phyloP scores from a whole-genome alignment of 306 rosid genomes.

The Cicer arietinum region DNA sequence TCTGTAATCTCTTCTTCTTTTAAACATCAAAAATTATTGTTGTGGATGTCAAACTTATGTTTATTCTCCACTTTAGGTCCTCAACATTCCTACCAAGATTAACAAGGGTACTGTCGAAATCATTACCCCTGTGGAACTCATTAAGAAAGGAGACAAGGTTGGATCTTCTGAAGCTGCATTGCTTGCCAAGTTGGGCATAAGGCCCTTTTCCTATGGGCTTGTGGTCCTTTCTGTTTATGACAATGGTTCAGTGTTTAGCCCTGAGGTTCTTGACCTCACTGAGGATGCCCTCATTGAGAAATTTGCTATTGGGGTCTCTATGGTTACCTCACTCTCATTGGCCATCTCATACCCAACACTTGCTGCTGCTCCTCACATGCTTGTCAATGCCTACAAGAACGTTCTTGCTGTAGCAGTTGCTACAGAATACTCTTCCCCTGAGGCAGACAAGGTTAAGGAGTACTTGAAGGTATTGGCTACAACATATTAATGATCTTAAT shows the following conservation, averaged over 20 bases:
- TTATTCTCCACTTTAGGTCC: constrained; percentile 5
- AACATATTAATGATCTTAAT: not conserved
- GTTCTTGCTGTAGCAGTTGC: constrained; percentile 66
- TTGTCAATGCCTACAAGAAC: constrained; percentile 76
- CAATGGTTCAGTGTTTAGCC: constrained; percentile 77
- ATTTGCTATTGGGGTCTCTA: constrained; percentile 74
- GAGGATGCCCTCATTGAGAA: constrained; percentile 76
- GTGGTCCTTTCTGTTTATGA: constrained; percentile 72
- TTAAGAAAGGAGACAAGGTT: constrained; percentile 16
- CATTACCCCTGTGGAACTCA: constrained; percentile 37
- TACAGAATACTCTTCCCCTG: constrained; percentile 48
- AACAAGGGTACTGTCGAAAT: constrained; percentile 32
- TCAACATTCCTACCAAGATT: constrained; percentile 29
- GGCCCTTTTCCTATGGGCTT: constrained; percentile 91
- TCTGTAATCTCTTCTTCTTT: not conserved
- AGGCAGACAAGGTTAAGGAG: constrained; percentile 83
- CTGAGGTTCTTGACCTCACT: constrained; percentile 81
- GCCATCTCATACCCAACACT: constrained; percentile 41
- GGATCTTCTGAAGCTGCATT: constrained; percentile 63
- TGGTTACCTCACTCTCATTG: constrained; percentile 63
- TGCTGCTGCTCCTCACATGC: constrained; percentile 84
- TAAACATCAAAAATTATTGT: not conserved
- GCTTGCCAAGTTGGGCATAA: constrained; percentile 45
- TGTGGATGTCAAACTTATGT: not conserved
- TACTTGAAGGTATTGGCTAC: constrained; percentile 60